These are phyloP conservation scores for Lactuca saligna DNA, from an alignment of 129 eudicot species.

Conservation along the genomic window DNA sequence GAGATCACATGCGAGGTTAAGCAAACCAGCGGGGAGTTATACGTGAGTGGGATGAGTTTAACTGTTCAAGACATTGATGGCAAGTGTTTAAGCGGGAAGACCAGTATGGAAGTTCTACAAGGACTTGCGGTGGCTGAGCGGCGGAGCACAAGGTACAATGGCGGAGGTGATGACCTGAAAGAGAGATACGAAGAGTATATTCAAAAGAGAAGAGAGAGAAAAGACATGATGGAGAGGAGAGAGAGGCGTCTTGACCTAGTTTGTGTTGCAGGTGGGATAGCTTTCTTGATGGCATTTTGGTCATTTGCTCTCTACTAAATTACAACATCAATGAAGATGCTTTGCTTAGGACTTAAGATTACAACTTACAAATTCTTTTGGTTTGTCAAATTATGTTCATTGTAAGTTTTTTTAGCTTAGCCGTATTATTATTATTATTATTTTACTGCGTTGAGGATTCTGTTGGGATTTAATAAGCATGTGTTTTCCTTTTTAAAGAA, in stretches of 20 bases:
- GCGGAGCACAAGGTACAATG: neutral
- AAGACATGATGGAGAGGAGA: constrained; percentile 31
- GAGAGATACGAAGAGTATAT: constrained; percentile 26
- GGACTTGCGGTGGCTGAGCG: constrained; percentile 10
- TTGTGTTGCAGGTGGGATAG: constrained; percentile 34
- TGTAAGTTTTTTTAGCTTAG: no score
- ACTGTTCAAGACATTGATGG: constrained; percentile 34
- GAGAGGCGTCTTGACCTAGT: constrained; percentile 36
- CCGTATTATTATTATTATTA: no score
- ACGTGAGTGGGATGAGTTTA: constrained; percentile 33
- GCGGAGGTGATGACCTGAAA: constrained; percentile 25
- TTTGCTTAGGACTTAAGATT: neutral
- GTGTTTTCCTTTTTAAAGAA: no score
- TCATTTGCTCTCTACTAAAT: constrained; percentile 24
- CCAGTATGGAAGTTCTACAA: constrained; percentile 31
- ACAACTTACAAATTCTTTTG: neutral
- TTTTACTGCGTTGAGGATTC: no score
- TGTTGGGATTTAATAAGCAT: no score
- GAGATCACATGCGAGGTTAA: constrained; percentile 32
- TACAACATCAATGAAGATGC: neutral
- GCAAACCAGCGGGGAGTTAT: constrained; percentile 23
- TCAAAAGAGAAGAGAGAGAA: constrained; percentile 26
- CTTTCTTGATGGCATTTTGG: constrained; percentile 36
- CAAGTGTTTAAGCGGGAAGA: constrained; percentile 33
- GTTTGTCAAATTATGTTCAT: neutral